Conservation (phyloP, 2,329 filamentous ascomycete genomes). For the Pseudogymnoascus sp. region DNA sequence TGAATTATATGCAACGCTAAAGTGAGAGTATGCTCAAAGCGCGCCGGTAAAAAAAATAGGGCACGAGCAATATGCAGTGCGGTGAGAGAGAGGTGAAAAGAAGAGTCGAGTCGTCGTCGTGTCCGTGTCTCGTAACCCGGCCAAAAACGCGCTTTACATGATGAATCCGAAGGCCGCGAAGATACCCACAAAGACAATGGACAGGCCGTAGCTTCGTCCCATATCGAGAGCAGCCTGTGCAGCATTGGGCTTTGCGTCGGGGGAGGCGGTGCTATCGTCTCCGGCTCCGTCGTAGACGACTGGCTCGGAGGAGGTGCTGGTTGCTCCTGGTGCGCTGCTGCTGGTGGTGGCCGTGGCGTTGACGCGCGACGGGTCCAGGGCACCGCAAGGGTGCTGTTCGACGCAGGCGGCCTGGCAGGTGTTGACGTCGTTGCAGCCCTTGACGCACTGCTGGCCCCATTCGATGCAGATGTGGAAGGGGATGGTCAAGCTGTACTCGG, state of each 20-base stretch:
- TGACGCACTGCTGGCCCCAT: slow-evolving; percentile 62
- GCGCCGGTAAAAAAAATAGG: background rate
- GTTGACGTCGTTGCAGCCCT: slow-evolving; percentile 46
- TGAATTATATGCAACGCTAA: slow-evolving; percentile 3
- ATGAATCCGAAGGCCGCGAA: slow-evolving; percentile 49
- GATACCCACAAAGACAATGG: slow-evolving; percentile 44
- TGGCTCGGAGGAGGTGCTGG: slow-evolving; percentile 28
- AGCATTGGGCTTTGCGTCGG: slow-evolving; percentile 17
- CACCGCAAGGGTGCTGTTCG: slow-evolving; percentile 64
- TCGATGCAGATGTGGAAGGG: slow-evolving; percentile 69
- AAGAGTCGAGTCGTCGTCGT: background rate
- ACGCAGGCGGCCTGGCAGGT: slow-evolving; percentile 54
- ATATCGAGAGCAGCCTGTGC: slow-evolving; percentile 38
- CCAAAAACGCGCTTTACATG: slow-evolving; percentile 31
- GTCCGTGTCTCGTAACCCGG: background rate
- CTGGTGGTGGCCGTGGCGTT: slow-evolving; percentile 47
- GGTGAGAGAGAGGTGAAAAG: background rate
- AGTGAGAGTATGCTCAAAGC: slow-evolving; percentile 3
- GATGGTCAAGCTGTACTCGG: slow-evolving; percentile 69
- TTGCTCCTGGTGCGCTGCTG: slow-evolving; percentile 34
- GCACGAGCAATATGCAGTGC: background rate
- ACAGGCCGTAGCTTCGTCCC: slow-evolving; percentile 47
- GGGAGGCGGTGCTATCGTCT: slow-evolving; percentile 16
- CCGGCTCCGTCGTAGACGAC: slow-evolving; percentile 38
- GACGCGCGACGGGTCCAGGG: slow-evolving; percentile 50